Conservation (phyloP, 1,284 basidiomycete species). For the Pseudozyma thailandica region DNA sequence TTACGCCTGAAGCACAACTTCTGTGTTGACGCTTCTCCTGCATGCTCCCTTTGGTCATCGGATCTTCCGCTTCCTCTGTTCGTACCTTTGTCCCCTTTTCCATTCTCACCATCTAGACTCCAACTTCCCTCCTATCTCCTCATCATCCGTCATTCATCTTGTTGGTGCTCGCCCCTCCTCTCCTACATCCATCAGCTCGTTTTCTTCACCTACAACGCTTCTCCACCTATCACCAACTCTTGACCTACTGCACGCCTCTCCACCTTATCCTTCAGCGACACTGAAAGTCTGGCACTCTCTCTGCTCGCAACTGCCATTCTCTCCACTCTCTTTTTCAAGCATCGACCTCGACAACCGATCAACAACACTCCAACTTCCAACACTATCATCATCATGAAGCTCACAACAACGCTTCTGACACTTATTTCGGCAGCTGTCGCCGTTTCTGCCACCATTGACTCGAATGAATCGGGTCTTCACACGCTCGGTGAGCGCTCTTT, state of each 20-base stretch:
- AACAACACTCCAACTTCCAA: not conserved
- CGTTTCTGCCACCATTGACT: conserved; percentile 33
- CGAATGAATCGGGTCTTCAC: conserved; percentile 44
- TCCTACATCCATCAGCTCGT: not conserved
- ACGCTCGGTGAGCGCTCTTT: conserved; percentile 47
- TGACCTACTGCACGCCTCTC: too few relatives aligned
- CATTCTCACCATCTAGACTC: too few relatives aligned
- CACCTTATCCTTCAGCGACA: too few relatives aligned
- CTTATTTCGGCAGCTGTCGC: conserved; percentile 32
- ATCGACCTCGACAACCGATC: conserved; percentile 1
- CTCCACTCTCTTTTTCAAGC: conserved; percentile 9
- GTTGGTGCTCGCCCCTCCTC: not conserved
- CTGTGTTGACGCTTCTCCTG: not conserved
- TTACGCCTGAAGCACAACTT: too few relatives aligned
- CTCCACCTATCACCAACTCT: not conserved
- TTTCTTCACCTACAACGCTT: not conserved
- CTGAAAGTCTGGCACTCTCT: conserved; percentile 23
- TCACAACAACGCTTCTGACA: conserved; percentile 41
- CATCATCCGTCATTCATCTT: not conserved
- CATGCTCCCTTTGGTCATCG: not conserved
- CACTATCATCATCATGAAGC: conserved; percentile 48
- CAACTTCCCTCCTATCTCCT: not conserved
- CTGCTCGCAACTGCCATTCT: not conserved
- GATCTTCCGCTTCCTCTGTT: conserved; percentile 1
- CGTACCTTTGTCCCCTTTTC: too few relatives aligned